Base-by-base conservation (phyloP, 345 rosid genomes). In the Gossypium stocksii region DNA sequence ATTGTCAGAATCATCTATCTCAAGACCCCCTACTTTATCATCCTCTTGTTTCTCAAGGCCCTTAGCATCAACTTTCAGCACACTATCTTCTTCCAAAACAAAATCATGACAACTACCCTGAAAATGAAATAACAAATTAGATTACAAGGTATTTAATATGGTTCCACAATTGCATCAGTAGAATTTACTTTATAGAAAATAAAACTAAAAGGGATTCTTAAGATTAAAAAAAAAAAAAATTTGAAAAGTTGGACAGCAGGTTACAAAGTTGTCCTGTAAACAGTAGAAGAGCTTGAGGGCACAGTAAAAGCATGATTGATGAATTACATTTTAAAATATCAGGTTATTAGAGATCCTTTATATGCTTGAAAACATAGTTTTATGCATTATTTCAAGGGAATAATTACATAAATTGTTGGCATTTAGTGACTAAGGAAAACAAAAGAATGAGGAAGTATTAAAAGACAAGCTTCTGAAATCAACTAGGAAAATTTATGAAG, bases 41-140 rank as follows among this genome's bases (percentile, higher is more conserved):
- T n/a, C 74, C 17, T 19, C 66, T 25, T 12, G 46, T 75, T 70
- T 20, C 41, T 41, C 71, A 68, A 61, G 62, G 54, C 58, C 15
- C 45, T 38, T 41, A 38, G 27, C 22, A 71, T 71, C 72, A 15
- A n/a, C 70, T 45, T 56, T 41, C 71, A 51, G 16, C 43, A 67
- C 7, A 48, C 44, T 64, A 71, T 44, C 60, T 78, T 79, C 74
- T 52, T 58, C 48, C 53, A 51, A 68, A 61, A 38, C 66, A 70
- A 41, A 7, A 74, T 48, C 70, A 77, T 27, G 52, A 71, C 49
- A 65, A 29, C 11, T 66, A 69, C 14, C 61, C 83, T 78, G 78
- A 70, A 78, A 52, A 23, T 11, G 56, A 73, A 29, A 58, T 19
- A 51, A 54, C 19, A 66, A 29, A 41, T 3, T 41, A 48, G 23